Percentiles rank a stretch among this genome's conserved stretches.
Evolutionary conservation across 2,329 filamentous ascomycete species (phyloP).

Genomic region (Podosphaera fusca): DNA sequence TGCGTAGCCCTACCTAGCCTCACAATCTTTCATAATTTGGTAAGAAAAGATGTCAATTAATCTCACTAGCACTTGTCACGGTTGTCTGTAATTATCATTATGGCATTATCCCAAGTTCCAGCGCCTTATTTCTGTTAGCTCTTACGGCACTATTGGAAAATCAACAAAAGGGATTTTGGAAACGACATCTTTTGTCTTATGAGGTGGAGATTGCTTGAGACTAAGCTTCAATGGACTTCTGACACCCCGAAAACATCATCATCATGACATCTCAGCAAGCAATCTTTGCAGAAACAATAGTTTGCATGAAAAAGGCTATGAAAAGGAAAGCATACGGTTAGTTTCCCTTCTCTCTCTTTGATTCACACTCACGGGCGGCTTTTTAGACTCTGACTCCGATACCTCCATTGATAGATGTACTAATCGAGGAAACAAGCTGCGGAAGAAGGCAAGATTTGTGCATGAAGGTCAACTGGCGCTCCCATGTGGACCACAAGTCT

Average conservation of each 20-base stretch:
- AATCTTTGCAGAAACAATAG: slow-evolving; percentile 41
- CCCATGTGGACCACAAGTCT: slow-evolving; percentile 39
- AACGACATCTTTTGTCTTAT: not conserved
- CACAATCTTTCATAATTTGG: not conserved
- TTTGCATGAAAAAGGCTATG: slow-evolving; percentile 43
- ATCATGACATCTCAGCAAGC: slow-evolving; percentile 34
- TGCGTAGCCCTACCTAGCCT: not conserved
- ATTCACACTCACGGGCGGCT: slow-evolving; percentile 7
- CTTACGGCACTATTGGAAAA: not conserved
- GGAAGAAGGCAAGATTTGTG: slow-evolving; percentile 49
- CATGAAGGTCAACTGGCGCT: slow-evolving; percentile 46
- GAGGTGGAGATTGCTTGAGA: not conserved
- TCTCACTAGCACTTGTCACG: not conserved
- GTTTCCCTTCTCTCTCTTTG: slow-evolving; percentile 3
- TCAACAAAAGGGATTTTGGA: not conserved
- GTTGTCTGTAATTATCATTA: not conserved
- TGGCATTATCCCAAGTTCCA: not conserved
- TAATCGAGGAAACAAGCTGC: slow-evolving; percentile 60
- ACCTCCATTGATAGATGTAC: slow-evolving; percentile 43
- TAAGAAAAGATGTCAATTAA: too few species aligned
- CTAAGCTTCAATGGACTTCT: not conserved
- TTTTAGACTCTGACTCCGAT: slow-evolving; percentile 54
- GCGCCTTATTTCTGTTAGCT: not conserved
- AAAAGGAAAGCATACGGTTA: slow-evolving; percentile 40
- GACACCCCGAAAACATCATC: not conserved